Evolutionary conservation across 371 early-diverging fungal species (phyloP).

Genomic region (Rhizopus microsporus): DNA sequence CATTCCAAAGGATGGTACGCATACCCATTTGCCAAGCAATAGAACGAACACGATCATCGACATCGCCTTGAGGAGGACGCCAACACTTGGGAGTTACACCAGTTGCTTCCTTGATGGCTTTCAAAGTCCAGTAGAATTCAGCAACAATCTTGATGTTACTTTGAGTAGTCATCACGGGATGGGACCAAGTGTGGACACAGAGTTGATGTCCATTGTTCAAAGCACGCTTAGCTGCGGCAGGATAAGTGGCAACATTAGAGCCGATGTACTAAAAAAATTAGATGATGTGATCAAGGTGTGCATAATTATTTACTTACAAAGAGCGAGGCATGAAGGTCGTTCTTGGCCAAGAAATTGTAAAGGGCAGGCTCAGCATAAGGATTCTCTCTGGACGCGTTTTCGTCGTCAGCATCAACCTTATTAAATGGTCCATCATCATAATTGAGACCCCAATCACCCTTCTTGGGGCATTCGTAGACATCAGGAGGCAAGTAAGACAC

Average conservation of each 20-base stretch:
- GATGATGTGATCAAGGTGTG: neutral
- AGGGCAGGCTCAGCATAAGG: conserved; percentile 38
- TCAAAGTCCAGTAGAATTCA: conserved; percentile 52
- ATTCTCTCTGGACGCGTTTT: conserved; percentile 14
- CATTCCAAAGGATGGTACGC: conserved; percentile 41
- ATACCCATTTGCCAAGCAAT: conserved; percentile 52
- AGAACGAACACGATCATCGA: conserved; percentile 52
- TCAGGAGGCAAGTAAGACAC: conserved; percentile 25
- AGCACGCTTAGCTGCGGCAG: conserved; percentile 45
- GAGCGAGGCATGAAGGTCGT: conserved; percentile 18
- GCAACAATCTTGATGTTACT: conserved; percentile 53
- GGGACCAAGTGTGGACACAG: conserved; percentile 60
- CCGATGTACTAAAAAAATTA: conserved; percentile 35
- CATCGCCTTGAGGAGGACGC: conserved; percentile 55
- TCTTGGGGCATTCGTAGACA: conserved; percentile 22
- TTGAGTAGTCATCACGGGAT: conserved; percentile 53
- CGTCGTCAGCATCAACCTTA: conserved; percentile 11
- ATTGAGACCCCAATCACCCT: conserved; percentile 34
- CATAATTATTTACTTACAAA: conserved; percentile 23
- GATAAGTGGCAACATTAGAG: conserved; percentile 42
- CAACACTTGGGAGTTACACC: conserved; percentile 55
- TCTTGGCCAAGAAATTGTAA: conserved; percentile 40
- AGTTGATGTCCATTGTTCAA: conserved; percentile 44
- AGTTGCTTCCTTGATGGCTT: conserved; percentile 51
- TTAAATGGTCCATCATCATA: conserved; percentile 52